These are phyloP conservation scores for Penicillium alfredii DNA, from an alignment of 495 filamentous ascomycete genomes.

Conservation along the genomic window DNA sequence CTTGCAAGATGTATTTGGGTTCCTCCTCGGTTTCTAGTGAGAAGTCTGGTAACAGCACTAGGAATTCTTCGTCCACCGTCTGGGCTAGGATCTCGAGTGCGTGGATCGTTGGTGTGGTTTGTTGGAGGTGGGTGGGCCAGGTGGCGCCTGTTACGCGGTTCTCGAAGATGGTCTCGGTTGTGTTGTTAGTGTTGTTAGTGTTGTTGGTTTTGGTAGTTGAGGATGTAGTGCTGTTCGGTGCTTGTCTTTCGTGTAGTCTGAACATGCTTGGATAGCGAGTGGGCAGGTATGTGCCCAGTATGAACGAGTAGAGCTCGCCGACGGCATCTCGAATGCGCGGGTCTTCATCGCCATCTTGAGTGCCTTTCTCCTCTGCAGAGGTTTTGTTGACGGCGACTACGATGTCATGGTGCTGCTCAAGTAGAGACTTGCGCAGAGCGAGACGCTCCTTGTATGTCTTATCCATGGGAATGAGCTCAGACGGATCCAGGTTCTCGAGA, in stretches of 20 bases:
- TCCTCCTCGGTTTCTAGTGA: slow-evolving; percentile 1
- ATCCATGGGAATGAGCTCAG: slow-evolving; percentile 62
- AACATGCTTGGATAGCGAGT: slow-evolving; percentile 61
- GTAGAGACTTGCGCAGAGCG: slow-evolving; percentile 42
- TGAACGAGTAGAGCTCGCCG: slow-evolving; percentile 59
- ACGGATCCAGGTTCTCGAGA: slow-evolving; percentile 47
- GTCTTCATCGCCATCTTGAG: slow-evolving; percentile 21
- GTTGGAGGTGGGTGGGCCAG: slow-evolving; percentile 32
- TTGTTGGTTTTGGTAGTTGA: slow-evolving; percentile 14
- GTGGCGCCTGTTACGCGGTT: slow-evolving; percentile 42
- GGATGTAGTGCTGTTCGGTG: no score
- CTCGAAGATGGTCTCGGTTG: no score
- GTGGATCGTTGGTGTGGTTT: slow-evolving; percentile 13
- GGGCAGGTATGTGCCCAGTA: slow-evolving; percentile 59
- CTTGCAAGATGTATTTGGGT: slow-evolving; percentile 54
- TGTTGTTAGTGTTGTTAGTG: no score
- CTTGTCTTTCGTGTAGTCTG: slow-evolving; percentile 18
- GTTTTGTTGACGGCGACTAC: slow-evolving; percentile 36
- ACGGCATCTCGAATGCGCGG: slow-evolving; percentile 43
- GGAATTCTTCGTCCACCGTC: slow-evolving; percentile 50
- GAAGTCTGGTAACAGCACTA: slow-evolving; percentile 57
- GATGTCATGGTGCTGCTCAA: slow-evolving; percentile 43
- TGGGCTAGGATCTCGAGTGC: slow-evolving; percentile 16
- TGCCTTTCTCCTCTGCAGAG: background rate
- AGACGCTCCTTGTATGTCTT: slow-evolving; percentile 56